These are phyloP conservation scores for Harringtonia aguacate DNA, from an alignment of 2,329 filamentous ascomycete genomes.

Conservation along the genomic window DNA sequence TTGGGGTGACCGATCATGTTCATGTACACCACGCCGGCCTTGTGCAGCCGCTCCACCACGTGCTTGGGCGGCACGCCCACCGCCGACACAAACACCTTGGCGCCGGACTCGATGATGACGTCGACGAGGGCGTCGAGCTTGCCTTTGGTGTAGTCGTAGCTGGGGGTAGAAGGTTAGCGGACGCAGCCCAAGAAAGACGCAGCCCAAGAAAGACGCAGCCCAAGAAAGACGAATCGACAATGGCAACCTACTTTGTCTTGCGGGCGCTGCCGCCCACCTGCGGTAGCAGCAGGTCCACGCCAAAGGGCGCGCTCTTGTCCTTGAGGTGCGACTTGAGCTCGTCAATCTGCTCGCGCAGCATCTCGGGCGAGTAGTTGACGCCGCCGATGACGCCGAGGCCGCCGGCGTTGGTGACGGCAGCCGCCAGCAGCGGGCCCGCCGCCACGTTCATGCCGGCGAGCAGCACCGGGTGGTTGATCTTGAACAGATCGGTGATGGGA, in stretches of 20 bases:
- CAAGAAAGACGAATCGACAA: conserved; percentile 7
- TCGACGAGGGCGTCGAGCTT: conserved; percentile 86
- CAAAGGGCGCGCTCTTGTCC: conserved; percentile 92
- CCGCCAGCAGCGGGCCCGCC: conserved; percentile 89
- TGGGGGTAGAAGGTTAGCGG: conserved; percentile 23
- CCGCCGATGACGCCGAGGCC: conserved; percentile 95
- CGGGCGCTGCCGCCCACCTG: conserved; percentile 90
- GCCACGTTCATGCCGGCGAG: conserved; percentile 99
- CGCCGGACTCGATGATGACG: conserved; percentile 85
- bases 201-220: neutral
- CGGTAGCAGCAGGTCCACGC: conserved; percentile 84
- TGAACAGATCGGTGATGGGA: conserved; percentile 86
- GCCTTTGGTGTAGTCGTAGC: conserved; percentile 99
- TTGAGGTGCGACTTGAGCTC: conserved; percentile 82
- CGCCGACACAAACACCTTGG: conserved; percentile 91
- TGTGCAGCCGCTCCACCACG: conserved; percentile 85
- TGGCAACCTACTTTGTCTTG: conserved; percentile 68
- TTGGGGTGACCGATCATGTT: conserved; percentile 99
- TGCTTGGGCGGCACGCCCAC: conserved; percentile 85
- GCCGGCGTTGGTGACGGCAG: conserved; percentile 93
- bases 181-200: neutral
- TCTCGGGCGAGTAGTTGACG: conserved; percentile 91
- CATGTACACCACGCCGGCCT: conserved; percentile 86
- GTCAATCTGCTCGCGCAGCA: conserved; percentile 88
- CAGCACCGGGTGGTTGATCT: conserved; percentile 93